Base-by-base conservation (phyloP, 2,329 filamentous ascomycete species). In the Ophiostoma tasmaniense region DNA sequence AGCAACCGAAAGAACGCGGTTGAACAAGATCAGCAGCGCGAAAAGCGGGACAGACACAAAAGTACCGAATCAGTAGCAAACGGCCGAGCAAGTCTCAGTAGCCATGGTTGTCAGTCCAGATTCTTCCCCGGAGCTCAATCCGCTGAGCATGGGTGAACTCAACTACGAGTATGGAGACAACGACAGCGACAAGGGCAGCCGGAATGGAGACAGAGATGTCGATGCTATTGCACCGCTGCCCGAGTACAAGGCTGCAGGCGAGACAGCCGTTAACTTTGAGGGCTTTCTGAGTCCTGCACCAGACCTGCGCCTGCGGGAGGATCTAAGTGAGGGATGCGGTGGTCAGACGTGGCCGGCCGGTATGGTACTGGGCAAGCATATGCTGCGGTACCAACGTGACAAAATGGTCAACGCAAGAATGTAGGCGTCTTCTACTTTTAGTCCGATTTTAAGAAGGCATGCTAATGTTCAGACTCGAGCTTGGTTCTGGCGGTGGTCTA, bases 321-420 rank as follows among this genome's bases (percentile, higher is more conserved):
- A 98, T 78, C 84, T 97, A 65, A 87, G 86, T 69, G 87, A 91
- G 72, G 95, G 95, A 71, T 98, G 95, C 78, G 95, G 95, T 66
- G 95, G 95, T 2, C 91, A 96, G 79, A 84, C 96, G 13, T 98
- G 95, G 95, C 94, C 93, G 2, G 94, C 94, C 0, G 95, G 95
- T 13, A 90, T 96, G 87, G 86, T 95, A 20, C 82, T 99, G 67
- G 86, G 90, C 25, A 92, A 90, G 78, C 96, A 98, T 77, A 85
- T 98, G 84, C 83, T 98, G 70, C 86, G 89, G 67, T 89, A 89
- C 75, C 90, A 91, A 74, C 81, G 81, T 71, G 80, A 85, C n/a
- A 81, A 86, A 73, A 78, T 96, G 72, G 79, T 78, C 69, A 81
- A 85, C 70, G 89, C 90, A 72, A 85, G 87, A 78, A 92, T 96